phyloP scores from a whole-genome alignment of 116 monocot genomes.

The Papilionanthe hybrid region DNA sequence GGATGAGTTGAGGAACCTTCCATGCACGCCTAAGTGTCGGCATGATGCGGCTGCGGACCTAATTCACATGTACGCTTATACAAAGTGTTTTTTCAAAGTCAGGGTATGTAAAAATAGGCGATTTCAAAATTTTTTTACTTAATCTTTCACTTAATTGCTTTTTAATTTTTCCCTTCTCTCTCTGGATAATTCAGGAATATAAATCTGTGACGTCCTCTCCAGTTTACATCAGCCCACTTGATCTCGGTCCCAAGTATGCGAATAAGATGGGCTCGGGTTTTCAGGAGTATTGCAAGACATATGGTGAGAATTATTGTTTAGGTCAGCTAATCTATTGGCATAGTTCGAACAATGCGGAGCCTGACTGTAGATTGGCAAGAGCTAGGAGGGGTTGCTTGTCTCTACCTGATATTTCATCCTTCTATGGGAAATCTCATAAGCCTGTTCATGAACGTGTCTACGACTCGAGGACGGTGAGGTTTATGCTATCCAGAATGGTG shows the following conservation, averaged over 20 bases:
- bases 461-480: constrained; percentile 67
- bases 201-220: constrained; percentile 75
- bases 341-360: constrained; percentile 73
- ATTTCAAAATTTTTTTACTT: not conserved
- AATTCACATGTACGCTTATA: constrained; percentile 92
- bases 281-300: constrained; percentile 85
- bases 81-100: constrained; percentile 78
- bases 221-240: constrained; percentile 93
- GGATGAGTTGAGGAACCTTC: constrained; percentile 78
- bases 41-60: constrained; percentile 99
- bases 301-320: constrained; percentile 83
- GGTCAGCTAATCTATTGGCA: constrained; percentile 97
- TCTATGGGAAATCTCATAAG: constrained; percentile 65
- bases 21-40: constrained; percentile 72
- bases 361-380: constrained; percentile 62
- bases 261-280: constrained; percentile 84
- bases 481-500: constrained; percentile 89
- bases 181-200: constrained; percentile 41
- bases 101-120: constrained; percentile 32
- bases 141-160: not conserved
- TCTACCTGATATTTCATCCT: constrained; percentile 73
- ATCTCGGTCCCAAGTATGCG: constrained; percentile 86
- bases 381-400: constrained; percentile 78
- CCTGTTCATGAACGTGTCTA: constrained; percentile 54
- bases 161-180: not conserved